A percentile compares a stretch with the other conserved stretches of the same genome.
These are phyloP conservation scores for Dendrobium chrysotoxum DNA, from an alignment of 106 monocot species.

Conservation along the genomic window DNA sequence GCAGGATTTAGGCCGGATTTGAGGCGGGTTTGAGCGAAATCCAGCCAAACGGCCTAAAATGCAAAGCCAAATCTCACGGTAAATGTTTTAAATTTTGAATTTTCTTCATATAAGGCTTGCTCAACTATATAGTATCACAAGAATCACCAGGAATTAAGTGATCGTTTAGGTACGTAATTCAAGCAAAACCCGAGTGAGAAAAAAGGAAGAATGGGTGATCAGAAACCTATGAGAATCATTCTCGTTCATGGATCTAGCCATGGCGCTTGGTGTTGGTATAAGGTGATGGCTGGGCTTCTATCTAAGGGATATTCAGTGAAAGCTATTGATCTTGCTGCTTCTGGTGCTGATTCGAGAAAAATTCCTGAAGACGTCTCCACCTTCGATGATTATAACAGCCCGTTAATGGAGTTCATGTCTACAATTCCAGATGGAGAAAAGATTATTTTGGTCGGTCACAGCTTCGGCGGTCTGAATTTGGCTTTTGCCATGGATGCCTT, in stretches of 20 bases:
- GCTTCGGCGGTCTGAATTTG: slow-evolving; percentile 7
- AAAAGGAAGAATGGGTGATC: too few species aligned
- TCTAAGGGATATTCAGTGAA: slow-evolving; percentile 6
- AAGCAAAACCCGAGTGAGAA: too few species aligned
- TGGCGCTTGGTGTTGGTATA: slow-evolving; percentile 64
- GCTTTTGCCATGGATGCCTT: slow-evolving; percentile 10
- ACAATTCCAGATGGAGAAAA: neutral
- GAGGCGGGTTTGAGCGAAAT: too few species aligned
- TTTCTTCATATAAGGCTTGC: too few species aligned
- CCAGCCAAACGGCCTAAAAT: too few species aligned
- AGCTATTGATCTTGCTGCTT: neutral
- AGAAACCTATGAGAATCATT: neutral
- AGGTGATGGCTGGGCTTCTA: slow-evolving; percentile 34
- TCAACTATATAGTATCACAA: too few species aligned
- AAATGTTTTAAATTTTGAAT: too few species aligned
- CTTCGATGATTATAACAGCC: neutral
- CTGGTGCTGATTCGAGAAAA: neutral
- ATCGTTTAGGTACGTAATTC: too few species aligned
- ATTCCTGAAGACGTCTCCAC: slow-evolving; percentile 4
- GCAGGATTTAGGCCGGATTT: too few species aligned
- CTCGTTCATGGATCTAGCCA: slow-evolving; percentile 50
- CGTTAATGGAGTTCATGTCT: neutral
- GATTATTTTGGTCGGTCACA: slow-evolving; percentile 12
- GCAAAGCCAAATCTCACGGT: too few species aligned
- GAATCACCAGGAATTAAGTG: too few species aligned